These are phyloP conservation scores for Bertia moriformis DNA, from an alignment of 2,329 filamentous ascomycete genomes.

Conservation along the genomic window DNA sequence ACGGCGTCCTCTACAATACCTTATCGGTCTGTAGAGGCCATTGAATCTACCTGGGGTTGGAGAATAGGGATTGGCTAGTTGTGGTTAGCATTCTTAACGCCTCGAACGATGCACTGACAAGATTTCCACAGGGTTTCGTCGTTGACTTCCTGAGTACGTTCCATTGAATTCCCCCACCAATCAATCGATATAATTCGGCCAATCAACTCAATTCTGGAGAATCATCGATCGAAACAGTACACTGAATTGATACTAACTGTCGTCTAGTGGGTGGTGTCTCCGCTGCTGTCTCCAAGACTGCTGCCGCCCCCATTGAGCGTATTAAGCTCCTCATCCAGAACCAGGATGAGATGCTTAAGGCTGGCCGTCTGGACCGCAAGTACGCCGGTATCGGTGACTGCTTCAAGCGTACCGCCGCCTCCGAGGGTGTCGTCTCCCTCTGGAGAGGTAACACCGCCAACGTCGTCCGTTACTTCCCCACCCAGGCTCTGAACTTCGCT, in stretches of 20 bases:
- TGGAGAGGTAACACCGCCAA: conserved; percentile 99
- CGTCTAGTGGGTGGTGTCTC: conserved; percentile 94
- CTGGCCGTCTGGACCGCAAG: conserved; percentile 93
- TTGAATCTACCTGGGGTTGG: too few species aligned
- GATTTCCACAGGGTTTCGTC: conserved; percentile 64
- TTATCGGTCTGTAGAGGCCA: conserved; percentile 3
- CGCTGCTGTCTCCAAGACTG: conserved; percentile 99
- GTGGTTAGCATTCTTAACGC: too few species aligned
- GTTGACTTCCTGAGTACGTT: conserved; percentile 98
- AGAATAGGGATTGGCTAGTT: too few species aligned
- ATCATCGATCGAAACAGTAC: conserved; percentile 3
- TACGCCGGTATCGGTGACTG: conserved; percentile 89
- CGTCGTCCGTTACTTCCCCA: conserved; percentile 99
- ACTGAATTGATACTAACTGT: conserved; percentile 24
- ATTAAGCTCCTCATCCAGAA: conserved; percentile 99
- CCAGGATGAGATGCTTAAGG: conserved; percentile 99
- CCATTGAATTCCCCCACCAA: neutral
- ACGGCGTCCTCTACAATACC: too few species aligned
- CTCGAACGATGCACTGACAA: conserved; percentile 13
- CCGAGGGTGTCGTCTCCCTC: conserved; percentile 87
- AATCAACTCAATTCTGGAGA: conserved; percentile 3
- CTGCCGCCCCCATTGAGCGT: conserved; percentile 99
- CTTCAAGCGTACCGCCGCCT: conserved; percentile 79
- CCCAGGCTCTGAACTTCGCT: conserved; percentile 99
- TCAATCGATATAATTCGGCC: conserved; percentile 2